Evolutionary conservation across 2,329 filamentous ascomycete species (phyloP).

Genomic region (Talaromyces pinophilus): DNA sequence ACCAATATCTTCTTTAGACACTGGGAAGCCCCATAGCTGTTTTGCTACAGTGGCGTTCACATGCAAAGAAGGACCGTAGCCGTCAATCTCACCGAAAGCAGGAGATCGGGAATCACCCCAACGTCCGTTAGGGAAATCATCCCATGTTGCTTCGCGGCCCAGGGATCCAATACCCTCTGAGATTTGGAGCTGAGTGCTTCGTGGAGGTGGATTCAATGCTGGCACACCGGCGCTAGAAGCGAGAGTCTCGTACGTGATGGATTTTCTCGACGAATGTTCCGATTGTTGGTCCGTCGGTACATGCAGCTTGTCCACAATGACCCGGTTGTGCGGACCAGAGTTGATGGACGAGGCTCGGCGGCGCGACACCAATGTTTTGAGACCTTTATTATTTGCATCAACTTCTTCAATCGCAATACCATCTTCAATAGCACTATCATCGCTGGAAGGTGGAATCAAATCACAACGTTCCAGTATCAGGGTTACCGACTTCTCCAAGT

Average conservation of each 20-base stretch:
- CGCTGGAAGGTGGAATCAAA: constrained; percentile 66
- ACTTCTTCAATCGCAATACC: constrained; percentile 47
- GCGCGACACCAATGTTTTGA: constrained; percentile 37
- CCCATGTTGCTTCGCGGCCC: constrained; percentile 95
- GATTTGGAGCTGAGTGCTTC: constrained; percentile 85
- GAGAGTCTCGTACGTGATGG: constrained; percentile 62
- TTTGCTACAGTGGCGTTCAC: constrained; percentile 83
- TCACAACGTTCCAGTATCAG: constrained; percentile 84
- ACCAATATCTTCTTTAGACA: constrained; percentile 69
- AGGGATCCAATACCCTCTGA: constrained; percentile 89
- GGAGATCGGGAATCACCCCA: constrained; percentile 93
- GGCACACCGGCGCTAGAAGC: constrained; percentile 78
- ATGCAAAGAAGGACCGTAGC: constrained; percentile 95
- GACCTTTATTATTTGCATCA: constrained; percentile 30
- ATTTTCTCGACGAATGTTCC: constrained; percentile 38
- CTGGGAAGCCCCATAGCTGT: constrained; percentile 80
- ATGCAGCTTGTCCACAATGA: constrained; percentile 70
- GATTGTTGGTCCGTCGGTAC: constrained; percentile 33
- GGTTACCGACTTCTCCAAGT: constrained; percentile 92
- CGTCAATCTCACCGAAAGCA: constrained; percentile 94
- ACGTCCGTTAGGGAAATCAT: constrained; percentile 94
- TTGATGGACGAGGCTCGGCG: constrained; percentile 76
- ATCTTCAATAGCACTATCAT: constrained; percentile 47
- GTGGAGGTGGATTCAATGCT: constrained; percentile 65
- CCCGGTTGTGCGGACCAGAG: constrained; percentile 81